These are phyloP conservation scores for Passiflora organensis DNA, from an alignment of 345 rosid species.

Conservation along the genomic window DNA sequence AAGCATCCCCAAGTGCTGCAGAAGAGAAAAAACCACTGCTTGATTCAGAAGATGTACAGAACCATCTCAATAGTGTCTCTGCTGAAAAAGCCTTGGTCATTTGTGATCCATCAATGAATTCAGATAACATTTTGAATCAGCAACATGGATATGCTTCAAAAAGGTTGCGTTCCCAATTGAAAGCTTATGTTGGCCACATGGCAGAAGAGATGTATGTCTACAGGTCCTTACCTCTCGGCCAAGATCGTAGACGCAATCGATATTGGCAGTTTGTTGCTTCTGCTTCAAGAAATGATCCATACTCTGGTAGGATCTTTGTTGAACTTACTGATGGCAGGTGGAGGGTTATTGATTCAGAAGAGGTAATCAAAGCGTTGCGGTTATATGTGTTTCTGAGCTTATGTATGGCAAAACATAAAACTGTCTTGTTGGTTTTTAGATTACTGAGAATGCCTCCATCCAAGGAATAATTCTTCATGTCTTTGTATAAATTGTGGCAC, in stretches of 20 bases:
- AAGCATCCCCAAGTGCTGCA: slow-evolving; percentile 47
- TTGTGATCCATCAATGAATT: slow-evolving; percentile 48
- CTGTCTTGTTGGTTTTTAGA: no score
- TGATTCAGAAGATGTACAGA: slow-evolving; percentile 40
- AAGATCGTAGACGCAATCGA: slow-evolving; percentile 88
- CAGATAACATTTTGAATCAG: slow-evolving; percentile 48
- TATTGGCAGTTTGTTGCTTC: slow-evolving; percentile 97
- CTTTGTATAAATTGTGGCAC: no score
- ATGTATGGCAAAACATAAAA: no score
- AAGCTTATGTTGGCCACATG: slow-evolving; percentile 79
- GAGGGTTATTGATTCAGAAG: slow-evolving; percentile 86
- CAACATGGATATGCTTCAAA: slow-evolving; percentile 73
- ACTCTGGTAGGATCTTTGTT: slow-evolving; percentile 83
- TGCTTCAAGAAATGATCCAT: slow-evolving; percentile 82
- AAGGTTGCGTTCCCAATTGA: slow-evolving; percentile 79
- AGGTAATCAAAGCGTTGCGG: slow-evolving; percentile 47
- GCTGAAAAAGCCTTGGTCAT: slow-evolving; percentile 37
- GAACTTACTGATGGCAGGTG: slow-evolving; percentile 73
- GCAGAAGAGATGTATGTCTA: slow-evolving; percentile 93
- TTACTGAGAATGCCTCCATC: no score
- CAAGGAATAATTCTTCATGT: no score
- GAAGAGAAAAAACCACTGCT: slow-evolving; percentile 50
- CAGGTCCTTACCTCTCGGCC: slow-evolving; percentile 97
- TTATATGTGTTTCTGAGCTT: no score
- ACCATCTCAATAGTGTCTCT: slow-evolving; percentile 35